These are phyloP conservation scores for Metschnikowia picachoensis DNA, from an alignment of 805 yeast genomes.

Conservation along the genomic window DNA sequence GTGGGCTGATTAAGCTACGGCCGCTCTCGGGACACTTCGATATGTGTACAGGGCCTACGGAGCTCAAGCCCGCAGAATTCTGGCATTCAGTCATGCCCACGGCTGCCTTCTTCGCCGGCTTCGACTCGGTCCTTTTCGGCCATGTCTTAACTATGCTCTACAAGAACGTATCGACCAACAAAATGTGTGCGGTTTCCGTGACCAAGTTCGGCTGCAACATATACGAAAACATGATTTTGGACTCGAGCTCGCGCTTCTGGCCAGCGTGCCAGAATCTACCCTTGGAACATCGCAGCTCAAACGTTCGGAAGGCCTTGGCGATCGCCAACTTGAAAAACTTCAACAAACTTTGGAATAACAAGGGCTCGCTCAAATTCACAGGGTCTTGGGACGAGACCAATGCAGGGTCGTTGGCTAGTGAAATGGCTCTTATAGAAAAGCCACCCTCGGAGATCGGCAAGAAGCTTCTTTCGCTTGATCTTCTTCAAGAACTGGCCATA, in stretches of 20 bases:
- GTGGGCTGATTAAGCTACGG: constrained; percentile 18
- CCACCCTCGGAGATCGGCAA: constrained; percentile 58
- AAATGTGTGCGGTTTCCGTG: constrained; percentile 51
- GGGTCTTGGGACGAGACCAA: constrained; percentile 64
- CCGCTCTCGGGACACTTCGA: constrained; percentile 29
- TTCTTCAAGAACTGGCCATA: constrained; percentile 47
- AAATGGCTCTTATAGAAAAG: constrained; percentile 52
- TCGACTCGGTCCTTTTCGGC: constrained; percentile 44
- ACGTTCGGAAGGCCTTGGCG: constrained; percentile 73
- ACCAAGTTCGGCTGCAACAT: constrained; percentile 66
- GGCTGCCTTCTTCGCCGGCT: constrained; percentile 52
- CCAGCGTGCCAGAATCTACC: constrained; percentile 74
- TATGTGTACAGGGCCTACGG: constrained; percentile 1
- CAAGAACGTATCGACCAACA: constrained; percentile 42
- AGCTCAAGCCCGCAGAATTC: constrained; percentile 4
- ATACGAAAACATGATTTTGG: constrained; percentile 17
- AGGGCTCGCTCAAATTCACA: constrained; percentile 39
- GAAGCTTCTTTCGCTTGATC: constrained; percentile 53
- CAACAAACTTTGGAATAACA: constrained; percentile 47
- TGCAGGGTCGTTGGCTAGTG: constrained; percentile 77
- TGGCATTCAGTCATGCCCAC: constrained; percentile 45
- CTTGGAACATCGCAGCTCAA: constrained; percentile 45
- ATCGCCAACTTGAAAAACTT: constrained; percentile 66
- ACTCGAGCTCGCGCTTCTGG: constrained; percentile 56
- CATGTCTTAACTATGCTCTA: constrained; percentile 48